Evolutionary conservation across 768 basidiomycete genomes (phyloP), one percentile per base, ranked within the genome.

Genomic region (Clitopilus passeckerianus): DNA sequence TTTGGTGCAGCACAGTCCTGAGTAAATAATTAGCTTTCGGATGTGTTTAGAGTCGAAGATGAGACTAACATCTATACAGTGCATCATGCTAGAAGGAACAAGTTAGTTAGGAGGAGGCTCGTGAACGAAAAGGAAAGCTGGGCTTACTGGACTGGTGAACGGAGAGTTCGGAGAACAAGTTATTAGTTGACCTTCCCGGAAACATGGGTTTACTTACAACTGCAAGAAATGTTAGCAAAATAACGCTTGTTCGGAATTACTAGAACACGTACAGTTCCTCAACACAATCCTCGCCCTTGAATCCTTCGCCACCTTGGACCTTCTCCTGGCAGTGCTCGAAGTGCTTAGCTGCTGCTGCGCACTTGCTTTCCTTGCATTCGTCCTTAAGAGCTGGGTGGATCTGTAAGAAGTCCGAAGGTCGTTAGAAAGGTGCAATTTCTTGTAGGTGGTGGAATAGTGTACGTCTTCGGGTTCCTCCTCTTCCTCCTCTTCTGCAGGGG

Each of bases 251-350:
- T 30, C 27, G 7, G 7, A 30, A 30, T 30, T 30, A 30, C 27
- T 30, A 4, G 27, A 30, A 30, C 3, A 83, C 88, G 72, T 65
- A 91, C 90, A 93, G 71, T 80, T 93, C 93, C 75, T 94, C 91
- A 35, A 95, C 89, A 69, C 93, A 96, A 70, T 95, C 93, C 79
- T 96, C 95, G 63, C 86, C 86, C 71, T 91, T 87, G 83, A 82
- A 93, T 37, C 93, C 94, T 67, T 94, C 69, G 24, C 94, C 95
- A 30, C 78, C 80, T 60, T 85, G 74, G 53, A 97, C 87, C 76
- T 93, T 95, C 73, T 95, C 90, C 70, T 91, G 83, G 73, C 95
- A 96, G 69, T 95, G 91, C 60, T 89, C 82, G 72, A 95, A 96
- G 76, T 96, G 95, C 68, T 89, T 85, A 37, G 87, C 78, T 58